Base-by-base conservation (phyloP, 305 asterid genomes). In the Fraxinus floribunda region DNA sequence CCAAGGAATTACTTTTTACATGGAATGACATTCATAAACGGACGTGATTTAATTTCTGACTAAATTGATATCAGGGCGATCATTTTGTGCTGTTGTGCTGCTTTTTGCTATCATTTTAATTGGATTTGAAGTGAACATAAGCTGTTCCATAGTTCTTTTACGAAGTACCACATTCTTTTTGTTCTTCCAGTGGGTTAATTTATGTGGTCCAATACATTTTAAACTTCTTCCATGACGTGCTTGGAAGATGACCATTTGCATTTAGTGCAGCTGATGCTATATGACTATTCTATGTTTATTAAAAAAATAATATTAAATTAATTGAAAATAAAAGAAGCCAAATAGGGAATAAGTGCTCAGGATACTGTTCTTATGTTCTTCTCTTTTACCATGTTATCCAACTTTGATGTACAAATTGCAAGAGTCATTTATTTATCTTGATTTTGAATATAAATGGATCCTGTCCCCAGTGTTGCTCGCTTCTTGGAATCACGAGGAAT, bases 401-500 rank as follows among this genome's bases (percentile, higher is more conserved):
- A 71, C 76, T 71, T 71, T 71, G 76, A 71, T 71, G 76, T 5
- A 16, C 46, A 71, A 30, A 71, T 71, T 15, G 22, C 44, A 16
- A 70, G 36, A 3, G 74, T 68, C 18, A 29, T 68, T 68, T 68
- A 11, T 26, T 13, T 68, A 68, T 68, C 75, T 68, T 68, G 75
- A 68, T 29, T 29, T 68, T 71, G 44, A 71, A 71, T 34, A 71
- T 71, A 34, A 71, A 32, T 72, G 77, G 44, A 72, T n/a, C 49
- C 46, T 75, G 46, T 86, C 76, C 78, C 73, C 29, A 84, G 92
- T 86, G 90, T 97, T 86, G 99, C 98, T 52, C 98, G 85, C 82
- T 97, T 97, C 92, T 89, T 97, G 94, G 99, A 97, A 87, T 95
- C 99, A 77, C 94, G 99, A 46, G 99, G 96, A 76, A 97, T 95